Conservation (phyloP, 2,329 filamentous ascomycete genomes). For the Colletotrichum falcatum region DNA sequence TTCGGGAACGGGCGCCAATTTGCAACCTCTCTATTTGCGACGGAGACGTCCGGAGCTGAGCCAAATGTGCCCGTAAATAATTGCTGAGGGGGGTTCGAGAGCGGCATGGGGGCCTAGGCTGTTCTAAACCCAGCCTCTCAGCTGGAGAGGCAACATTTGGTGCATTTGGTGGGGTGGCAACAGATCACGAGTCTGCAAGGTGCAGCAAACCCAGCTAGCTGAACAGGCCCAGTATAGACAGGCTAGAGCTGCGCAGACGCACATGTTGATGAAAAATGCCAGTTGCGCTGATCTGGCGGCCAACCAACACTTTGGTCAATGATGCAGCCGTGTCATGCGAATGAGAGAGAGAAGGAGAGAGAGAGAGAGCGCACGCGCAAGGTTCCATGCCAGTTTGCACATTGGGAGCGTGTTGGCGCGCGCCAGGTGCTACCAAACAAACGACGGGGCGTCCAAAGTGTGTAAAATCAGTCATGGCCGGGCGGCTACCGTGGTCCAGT, state of each 20-base stretch:
- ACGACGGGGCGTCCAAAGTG: neutral
- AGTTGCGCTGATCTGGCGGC: neutral
- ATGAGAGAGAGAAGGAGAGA: no score
- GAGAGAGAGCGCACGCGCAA: neutral
- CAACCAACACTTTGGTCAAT: constrained; percentile 7
- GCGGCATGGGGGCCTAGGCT: constrained; percentile 28
- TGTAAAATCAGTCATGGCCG: constrained; percentile 10
- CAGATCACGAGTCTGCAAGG: constrained; percentile 24
- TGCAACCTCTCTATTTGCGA: constrained; percentile 6
- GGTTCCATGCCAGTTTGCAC: constrained; percentile 21
- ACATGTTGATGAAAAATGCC: neutral
- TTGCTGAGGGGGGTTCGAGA: constrained; percentile 37
- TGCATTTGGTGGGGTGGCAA: neutral
- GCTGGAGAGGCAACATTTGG: constrained; percentile 14
- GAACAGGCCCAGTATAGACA: constrained; percentile 9
- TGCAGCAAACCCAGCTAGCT: constrained; percentile 30
- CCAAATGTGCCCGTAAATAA: constrained; percentile 25
- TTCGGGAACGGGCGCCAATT: constrained; percentile 15
- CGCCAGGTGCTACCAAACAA: neutral
- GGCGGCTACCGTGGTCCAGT: constrained; percentile 3
- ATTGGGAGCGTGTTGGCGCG: neutral
- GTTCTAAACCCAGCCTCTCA: constrained; percentile 29
- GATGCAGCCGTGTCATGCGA: neutral
- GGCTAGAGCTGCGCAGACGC: constrained; percentile 6
- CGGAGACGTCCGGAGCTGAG: constrained; percentile 29